Evolutionary conservation across 305 asterid species (phyloP).

Genomic region (Andrographis paniculata): DNA sequence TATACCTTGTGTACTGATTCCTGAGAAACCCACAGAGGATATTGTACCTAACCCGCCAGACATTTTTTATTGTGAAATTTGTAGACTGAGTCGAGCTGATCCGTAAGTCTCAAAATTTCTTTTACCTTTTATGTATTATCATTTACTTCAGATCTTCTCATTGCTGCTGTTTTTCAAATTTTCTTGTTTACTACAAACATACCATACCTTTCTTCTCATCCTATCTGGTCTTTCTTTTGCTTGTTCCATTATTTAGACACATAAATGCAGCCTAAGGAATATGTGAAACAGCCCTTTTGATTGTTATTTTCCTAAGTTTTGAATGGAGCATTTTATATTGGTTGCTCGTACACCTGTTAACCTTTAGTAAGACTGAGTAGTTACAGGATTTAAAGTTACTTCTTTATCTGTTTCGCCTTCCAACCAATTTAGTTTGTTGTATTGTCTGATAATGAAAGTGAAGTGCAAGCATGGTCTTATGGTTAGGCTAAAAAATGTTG

Average conservation of each 20-base stretch:
- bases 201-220: not conserved
- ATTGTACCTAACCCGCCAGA: constrained; percentile 58
- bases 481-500: no score
- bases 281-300: no score
- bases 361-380: no score
- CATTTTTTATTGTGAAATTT: constrained; percentile 78
- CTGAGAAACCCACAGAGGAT: constrained; percentile 79
- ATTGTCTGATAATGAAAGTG: no score
- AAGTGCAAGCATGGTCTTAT: no score
- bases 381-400: no score
- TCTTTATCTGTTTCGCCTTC: not conserved
- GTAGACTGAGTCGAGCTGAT: constrained; percentile 88
- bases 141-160: constrained; percentile 3
- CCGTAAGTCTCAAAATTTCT: constrained; percentile 64
- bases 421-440: not conserved
- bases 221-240: not conserved
- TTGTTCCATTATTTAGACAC: no score
- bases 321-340: not conserved
- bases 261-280: no score
- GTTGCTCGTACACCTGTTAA: no score
- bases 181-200: no score
- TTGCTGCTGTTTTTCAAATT: no score
- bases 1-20: constrained; percentile 75
- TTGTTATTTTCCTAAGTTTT: not conserved
- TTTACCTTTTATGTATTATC: not conserved